Base-by-base conservation (phyloP, 2,329 filamentous ascomycete species). In the Bipolaris sorokiniana region DNA sequence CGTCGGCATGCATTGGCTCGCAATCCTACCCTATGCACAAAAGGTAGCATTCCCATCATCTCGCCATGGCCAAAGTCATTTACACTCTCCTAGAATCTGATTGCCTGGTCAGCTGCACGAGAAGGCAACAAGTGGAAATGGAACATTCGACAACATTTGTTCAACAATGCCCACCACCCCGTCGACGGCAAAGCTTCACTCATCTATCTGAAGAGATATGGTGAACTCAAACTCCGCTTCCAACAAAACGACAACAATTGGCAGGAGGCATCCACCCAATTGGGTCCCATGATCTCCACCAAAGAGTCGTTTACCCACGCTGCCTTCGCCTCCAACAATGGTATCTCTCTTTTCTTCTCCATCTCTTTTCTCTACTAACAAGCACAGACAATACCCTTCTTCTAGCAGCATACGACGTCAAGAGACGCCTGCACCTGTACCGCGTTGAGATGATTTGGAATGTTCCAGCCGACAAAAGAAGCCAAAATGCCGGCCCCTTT, bases 1-100 rank as follows among this genome's bases (percentile, higher is more conserved):
- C 5, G 91, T 96, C 6, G 95, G 94, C 3, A 85, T 92, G 73
- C 90, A 91, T 77, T 99, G 95, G 95, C 81, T 98, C 52, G 73
- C 77, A 15, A 70, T 80, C 15, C 75, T 76, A 34, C 79, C 76
- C 6, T 76, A 79, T 42, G 74, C 74, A 46, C 69, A 74, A 51
- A 77, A 77, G 66, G 77, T 77, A 60, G 11, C 38, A 31, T 55
- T 15, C 1, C 11, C 34, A 33, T 7, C 2, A 6, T 7, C 36
- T 7, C 13, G 3, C 5, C 7, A 15, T 1, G 1, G 22, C 7
- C 15, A 22, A 13, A 4, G n/a, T 15, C 16, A 16, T 51, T 60
- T 60, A 73, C 37, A 54, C 26, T 1, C 3, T 6, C 1, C 15
- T 33, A 79, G 73, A 70, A 72, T 40, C 70, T 72, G 15, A 76